Base-by-base conservation (phyloP, 371 early-diverging fungal genomes). In the Mortierella sp. region DNA sequence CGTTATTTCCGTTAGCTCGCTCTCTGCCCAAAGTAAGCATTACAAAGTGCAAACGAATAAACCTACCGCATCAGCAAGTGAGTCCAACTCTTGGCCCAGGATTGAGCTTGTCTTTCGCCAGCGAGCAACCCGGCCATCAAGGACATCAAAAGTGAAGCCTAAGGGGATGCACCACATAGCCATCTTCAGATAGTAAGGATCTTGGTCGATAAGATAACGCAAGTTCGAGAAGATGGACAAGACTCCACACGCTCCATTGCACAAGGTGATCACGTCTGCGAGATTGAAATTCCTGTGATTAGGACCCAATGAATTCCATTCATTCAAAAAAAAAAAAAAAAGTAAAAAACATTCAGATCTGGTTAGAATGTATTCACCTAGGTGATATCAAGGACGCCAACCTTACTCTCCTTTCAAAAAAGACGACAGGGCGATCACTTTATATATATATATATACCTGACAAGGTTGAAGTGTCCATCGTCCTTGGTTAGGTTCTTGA, bases 91-190 rank as follows among this genome's bases (percentile, higher is more conserved):
- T 76, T 94, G 94, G 6, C 95, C 97, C 16, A 96, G 84, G 51
- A 91, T 78, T 3, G 94, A 94, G 39, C 91, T 86, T 37, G 93
- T 90, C 39, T 92, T 89, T 70, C 93, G 86, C 96, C 95, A 96
- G 54, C 97, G 92, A 14, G 96, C 96, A n/a, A 96, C 94, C 64
- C 94, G 88, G 32, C 96, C 96, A 70, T 96, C 97, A 70, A 97
- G 83, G 62, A 94, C 87, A 83, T 97, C 97, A 72, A 96, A 95
- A 11, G 94, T 73, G 58, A 94, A 87, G 32, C 96, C 96, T 51
- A 90, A 77, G 1, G 96, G 95, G 68, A 96, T 92, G 63, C 95
- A 89, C 73, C 84, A 75, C 86, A 96, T 91, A 28, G 95, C 90
- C 3, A 90, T 71, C 68, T 90, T 90, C 12, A 97, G 84, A 72